Evolutionary conservation across 169 alveolate genomes (phyloP).

Genomic region (Babesia bigemina): DNA sequence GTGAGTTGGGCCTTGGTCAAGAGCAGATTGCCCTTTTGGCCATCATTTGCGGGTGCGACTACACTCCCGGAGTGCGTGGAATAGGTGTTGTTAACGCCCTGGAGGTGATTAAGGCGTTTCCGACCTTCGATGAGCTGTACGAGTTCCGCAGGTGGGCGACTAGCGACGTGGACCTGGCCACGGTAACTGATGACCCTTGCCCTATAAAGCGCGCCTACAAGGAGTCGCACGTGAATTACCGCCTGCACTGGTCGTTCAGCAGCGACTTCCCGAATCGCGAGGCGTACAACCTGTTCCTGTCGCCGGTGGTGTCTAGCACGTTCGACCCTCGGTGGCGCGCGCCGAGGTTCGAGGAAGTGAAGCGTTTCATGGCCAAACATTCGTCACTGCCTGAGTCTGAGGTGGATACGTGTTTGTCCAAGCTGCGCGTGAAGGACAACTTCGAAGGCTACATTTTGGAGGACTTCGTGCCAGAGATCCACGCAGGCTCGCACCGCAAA

Average conservation of each 20-base stretch:
- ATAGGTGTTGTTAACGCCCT: slow-evolving; percentile 94
- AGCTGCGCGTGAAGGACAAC: slow-evolving; percentile 32
- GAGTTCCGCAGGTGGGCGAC: slow-evolving; percentile 82
- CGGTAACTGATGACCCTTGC: slow-evolving; percentile 55
- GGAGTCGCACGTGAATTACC: slow-evolving; percentile 73
- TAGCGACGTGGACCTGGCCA: slow-evolving; percentile 59
- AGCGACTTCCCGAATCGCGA: slow-evolving; percentile 77
- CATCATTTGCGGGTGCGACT: slow-evolving; percentile 92
- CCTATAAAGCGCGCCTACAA: slow-evolving; percentile 64
- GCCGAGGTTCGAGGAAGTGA: slow-evolving; percentile 20
- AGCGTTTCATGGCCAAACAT: slow-evolving; percentile 38
- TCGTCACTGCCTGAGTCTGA: slow-evolving; percentile 55
- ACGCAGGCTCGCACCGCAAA: slow-evolving; percentile 3
- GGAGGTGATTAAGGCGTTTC: slow-evolving; percentile 89
- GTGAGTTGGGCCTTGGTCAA: slow-evolving; percentile 82
- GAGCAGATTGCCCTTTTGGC: slow-evolving; percentile 89
- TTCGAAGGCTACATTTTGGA: slow-evolving; percentile 58
- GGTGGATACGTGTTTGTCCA: slow-evolving; percentile 40
- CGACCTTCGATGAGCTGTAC: slow-evolving; percentile 81
- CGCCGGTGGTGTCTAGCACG: slow-evolving; percentile 65
- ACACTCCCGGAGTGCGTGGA: slow-evolving; percentile 93
- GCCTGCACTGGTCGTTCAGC: slow-evolving; percentile 75
- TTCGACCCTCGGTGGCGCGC: slow-evolving; percentile 41
- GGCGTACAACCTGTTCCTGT: slow-evolving; percentile 74
- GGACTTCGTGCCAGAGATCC: slow-evolving; percentile 67